Evolutionary conservation across 768 basidiomycete genomes (phyloP), one percentile per base, ranked within the genome.

Genomic region (Auricularia sp.): DNA sequence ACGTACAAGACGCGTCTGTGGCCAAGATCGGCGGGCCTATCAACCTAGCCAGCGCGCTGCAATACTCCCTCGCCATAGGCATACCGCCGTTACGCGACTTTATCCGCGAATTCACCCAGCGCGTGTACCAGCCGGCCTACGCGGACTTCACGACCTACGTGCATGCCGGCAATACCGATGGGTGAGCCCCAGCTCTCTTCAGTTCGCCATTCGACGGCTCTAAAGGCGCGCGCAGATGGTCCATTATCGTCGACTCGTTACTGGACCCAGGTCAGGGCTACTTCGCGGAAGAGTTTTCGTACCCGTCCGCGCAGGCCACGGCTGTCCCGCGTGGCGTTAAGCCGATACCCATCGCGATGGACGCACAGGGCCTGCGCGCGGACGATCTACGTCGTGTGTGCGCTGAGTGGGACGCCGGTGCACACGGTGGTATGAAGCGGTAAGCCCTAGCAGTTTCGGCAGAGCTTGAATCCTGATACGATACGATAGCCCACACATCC

Each of bases 131-230:
- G 63, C 86, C 88, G 1, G 86, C 75, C 2, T 90, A 88, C 73
- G 71, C 75, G 5, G 82, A 92, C 71, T 90, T 77, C 71, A 73
- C 78, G 3, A 82, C 80, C 2, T 71, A 90, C 29, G 70, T 85
- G 0, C 81, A 87, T 65, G 79, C 80, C 18, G 89, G 89, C 13
- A 90, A 89, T 70, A 92, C 89, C 0, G 89, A 89, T 70, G 88
- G 82, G 70, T 78, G 62, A 45, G 70, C 39, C 47, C 24, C 24
- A 54, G 35, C 21, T 16, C 24, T 5, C 45, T 51, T 62, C 21
- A n/a, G 3, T 14, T 8, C 39, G 39, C 13, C 8, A 42, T 51
- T 14, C 47, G 47, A 13, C 47, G 10, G 21, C 11, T 14, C 18
- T 21, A 6, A 18, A 10, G 6, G 8, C 47, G 47, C 6, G 18